Evolutionary conservation across 345 rosid species (phyloP).

Genomic region (Salix purpurea): DNA sequence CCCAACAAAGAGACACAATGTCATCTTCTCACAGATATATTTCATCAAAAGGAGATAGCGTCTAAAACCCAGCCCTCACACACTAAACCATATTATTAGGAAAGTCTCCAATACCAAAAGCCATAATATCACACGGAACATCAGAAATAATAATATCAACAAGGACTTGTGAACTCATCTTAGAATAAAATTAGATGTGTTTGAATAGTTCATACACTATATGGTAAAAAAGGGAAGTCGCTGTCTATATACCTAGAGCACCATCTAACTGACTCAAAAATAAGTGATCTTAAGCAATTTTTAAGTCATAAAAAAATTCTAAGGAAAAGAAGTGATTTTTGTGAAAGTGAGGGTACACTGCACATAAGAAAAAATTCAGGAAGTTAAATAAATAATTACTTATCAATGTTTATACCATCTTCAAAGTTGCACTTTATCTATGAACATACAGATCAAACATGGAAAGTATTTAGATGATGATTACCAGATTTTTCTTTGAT

Average conservation of each 20-base stretch:
- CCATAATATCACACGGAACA: neutral
- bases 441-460: neutral
- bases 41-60: neutral
- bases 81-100: neutral
- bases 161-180: neutral
- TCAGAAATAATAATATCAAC: neutral
- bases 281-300: neutral
- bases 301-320: neutral
- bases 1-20: neutral
- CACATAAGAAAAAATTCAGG: neutral
- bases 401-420: neutral
- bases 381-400: neutral
- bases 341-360: neutral
- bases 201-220: neutral
- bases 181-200: neutral
- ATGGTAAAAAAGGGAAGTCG: neutral
- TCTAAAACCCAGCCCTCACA: neutral
- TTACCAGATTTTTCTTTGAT: slow-evolving; percentile 88
- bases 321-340: too few species aligned
- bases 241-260: neutral
- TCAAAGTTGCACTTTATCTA: neutral
- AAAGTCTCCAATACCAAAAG: neutral
- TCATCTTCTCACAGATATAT: neutral
- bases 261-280: neutral
- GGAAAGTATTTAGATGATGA: neutral